A percentile compares a stretch with the other conserved stretches of the same genome.
phyloP scores from a whole-genome alignment of 352 stramenopile genomes.

The Pythium biforme region DNA sequence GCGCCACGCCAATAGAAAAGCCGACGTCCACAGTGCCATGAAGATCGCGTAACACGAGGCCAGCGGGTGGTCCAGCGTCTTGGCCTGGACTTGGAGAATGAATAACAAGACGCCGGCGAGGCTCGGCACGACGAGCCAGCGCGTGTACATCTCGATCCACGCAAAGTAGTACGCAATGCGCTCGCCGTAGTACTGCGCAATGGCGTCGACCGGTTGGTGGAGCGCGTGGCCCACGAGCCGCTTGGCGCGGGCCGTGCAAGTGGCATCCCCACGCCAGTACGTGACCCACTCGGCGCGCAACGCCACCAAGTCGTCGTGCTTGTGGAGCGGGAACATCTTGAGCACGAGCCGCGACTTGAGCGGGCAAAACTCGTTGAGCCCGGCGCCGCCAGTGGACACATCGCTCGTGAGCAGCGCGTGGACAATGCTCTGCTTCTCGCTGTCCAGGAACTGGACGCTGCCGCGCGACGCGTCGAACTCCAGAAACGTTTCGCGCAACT shows the following conservation, averaged over 20 bases:
- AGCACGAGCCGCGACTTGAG: constrained; percentile 67
- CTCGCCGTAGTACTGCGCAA: constrained; percentile 91
- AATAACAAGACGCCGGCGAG: constrained; percentile 76
- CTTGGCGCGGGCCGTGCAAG: neutral
- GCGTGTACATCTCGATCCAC: constrained; percentile 91
- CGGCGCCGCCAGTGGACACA: constrained; percentile 34
- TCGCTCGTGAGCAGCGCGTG: constrained; percentile 58
- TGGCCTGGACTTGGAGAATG: constrained; percentile 48
- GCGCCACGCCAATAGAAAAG: constrained; percentile 89
- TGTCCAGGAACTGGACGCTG: constrained; percentile 67
- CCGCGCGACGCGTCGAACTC: constrained; percentile 51
- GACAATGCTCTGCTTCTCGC: constrained; percentile 82
- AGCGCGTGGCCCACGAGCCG: constrained; percentile 39
- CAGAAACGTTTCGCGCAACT: constrained; percentile 63
- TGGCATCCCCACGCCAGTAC: constrained; percentile 52
- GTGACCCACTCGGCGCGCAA: constrained; percentile 77
- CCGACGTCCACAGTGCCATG: constrained; percentile 88
- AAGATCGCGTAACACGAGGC: constrained; percentile 84
- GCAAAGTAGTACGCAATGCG: constrained; percentile 92
- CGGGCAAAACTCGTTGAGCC: constrained; percentile 68
- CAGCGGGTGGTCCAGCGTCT: constrained; percentile 76
- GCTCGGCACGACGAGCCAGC: constrained; percentile 82
- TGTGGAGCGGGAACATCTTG: constrained; percentile 89
- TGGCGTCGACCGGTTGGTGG: constrained; percentile 78
- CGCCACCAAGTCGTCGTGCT: constrained; percentile 62